Evolutionary conservation across 2,329 filamentous ascomycete species (phyloP).

Genomic region (Hypoxylon sp.): DNA sequence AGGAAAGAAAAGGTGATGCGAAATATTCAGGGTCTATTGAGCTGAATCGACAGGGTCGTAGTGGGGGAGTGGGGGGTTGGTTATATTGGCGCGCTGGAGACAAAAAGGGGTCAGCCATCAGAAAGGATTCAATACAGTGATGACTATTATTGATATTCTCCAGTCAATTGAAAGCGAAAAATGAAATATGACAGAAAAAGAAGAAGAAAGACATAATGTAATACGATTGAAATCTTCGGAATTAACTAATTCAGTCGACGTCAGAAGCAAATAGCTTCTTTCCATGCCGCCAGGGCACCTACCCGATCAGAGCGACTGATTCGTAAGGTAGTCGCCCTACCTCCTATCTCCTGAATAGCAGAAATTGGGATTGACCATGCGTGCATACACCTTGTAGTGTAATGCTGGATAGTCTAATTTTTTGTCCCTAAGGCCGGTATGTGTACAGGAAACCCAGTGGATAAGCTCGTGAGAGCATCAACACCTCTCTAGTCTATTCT

Average conservation of each 20-base stretch:
- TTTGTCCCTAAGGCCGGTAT: constrained; percentile 7
- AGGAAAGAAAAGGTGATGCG: constrained; percentile 17
- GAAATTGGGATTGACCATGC: not conserved
- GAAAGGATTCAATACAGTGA: not conserved
- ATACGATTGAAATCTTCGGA: not conserved
- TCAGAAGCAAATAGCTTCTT: not conserved
- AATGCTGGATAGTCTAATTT: constrained; percentile 7
- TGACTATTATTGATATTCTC: not conserved
- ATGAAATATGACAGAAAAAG: not conserved
- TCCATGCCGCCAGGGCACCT: not conserved
- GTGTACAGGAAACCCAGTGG: constrained; percentile 32
- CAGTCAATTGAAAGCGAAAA: not conserved
- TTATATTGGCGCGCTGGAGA: no score
- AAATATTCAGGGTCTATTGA: constrained; percentile 6
- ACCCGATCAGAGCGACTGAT: not conserved
- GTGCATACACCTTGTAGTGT: constrained; percentile 12
- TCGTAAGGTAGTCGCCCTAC: not conserved
- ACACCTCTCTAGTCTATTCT: constrained; percentile 47
- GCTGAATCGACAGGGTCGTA: constrained; percentile 7
- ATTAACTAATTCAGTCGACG: not conserved
- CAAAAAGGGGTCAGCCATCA: no score
- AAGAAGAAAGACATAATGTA: not conserved
- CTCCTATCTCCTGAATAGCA: not conserved
- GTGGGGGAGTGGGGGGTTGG: constrained; percentile 29
- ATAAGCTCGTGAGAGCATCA: constrained; percentile 45